A percentile compares a stretch with the other conserved stretches of the same genome.
phyloP scores from a whole-genome alignment of 1,284 basidiomycete genomes.

The Stygiomarasmius scandens region DNA sequence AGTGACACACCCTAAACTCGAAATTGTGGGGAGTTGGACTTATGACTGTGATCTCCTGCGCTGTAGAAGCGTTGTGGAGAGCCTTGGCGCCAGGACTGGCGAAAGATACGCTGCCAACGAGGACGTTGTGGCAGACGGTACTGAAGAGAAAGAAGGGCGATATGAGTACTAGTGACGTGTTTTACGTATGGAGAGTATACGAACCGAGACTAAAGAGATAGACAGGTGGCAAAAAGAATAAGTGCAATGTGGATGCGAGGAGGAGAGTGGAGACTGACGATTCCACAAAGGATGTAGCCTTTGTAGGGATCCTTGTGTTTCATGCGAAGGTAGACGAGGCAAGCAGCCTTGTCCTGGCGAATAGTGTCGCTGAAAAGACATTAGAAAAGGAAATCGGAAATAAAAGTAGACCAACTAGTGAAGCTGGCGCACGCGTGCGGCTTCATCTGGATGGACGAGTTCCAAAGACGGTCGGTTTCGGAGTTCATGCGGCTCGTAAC shows the following conservation, averaged over 20 bases:
- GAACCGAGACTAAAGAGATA: slow-evolving; percentile 46
- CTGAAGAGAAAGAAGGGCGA: slow-evolving; percentile 31
- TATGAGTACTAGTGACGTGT: not conserved
- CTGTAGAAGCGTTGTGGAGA: slow-evolving; percentile 76
- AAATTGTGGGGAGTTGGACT: slow-evolving; percentile 67
- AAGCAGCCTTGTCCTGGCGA: slow-evolving; percentile 73
- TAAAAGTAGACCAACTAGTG: slow-evolving; percentile 56
- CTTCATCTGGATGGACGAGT: slow-evolving; percentile 78
- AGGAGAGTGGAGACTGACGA: slow-evolving; percentile 50
- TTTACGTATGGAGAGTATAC: slow-evolving; percentile 12
- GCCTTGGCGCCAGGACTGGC: slow-evolving; percentile 70
- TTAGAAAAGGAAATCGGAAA: slow-evolving; percentile 1
- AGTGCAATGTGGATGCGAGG: not conserved
- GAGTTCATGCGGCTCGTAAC: slow-evolving; percentile 71
- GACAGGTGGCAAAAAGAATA: too few relatives aligned
- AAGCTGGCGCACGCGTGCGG: slow-evolving; percentile 57
- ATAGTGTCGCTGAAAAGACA: slow-evolving; percentile 61
- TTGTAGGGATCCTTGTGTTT: slow-evolving; percentile 73
- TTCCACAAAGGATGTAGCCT: slow-evolving; percentile 70
- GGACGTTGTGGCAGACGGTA: slow-evolving; percentile 72
- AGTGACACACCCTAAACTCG: slow-evolving; percentile 60
- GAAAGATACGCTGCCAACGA: slow-evolving; percentile 75
- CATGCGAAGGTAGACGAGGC: slow-evolving; percentile 72
- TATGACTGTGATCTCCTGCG: slow-evolving; percentile 74
- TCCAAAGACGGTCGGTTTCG: slow-evolving; percentile 66